Evolutionary conservation across 1,139 yeast species (phyloP).

Genomic region (Kluyveromyces sp.): DNA sequence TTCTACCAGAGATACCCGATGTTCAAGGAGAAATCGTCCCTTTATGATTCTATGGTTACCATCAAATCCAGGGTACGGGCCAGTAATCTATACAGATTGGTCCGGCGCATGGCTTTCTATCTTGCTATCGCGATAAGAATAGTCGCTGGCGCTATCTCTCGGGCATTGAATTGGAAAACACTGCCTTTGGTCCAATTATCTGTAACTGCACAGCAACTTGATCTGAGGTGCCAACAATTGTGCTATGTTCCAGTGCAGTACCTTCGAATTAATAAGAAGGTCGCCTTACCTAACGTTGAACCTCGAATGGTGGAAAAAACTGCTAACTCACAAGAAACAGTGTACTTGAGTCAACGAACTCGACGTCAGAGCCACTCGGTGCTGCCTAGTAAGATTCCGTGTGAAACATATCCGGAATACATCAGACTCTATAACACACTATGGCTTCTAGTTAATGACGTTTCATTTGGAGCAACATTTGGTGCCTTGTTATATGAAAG

Average conservation of each 20-base stretch:
- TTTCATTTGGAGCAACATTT: constrained; percentile 62
- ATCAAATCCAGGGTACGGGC: constrained; percentile 1
- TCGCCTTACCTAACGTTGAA: constrained; percentile 32
- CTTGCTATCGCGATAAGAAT: constrained; percentile 25
- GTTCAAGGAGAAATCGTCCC: constrained; percentile 4
- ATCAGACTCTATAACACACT: constrained; percentile 80
- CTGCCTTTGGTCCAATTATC: constrained; percentile 41
- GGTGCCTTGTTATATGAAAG: constrained; percentile 47
- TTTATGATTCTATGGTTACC: not conserved
- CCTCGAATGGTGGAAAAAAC: constrained; percentile 27
- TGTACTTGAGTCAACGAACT: constrained; percentile 2
- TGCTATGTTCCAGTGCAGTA: constrained; percentile 81
- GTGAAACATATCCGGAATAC: constrained; percentile 54
- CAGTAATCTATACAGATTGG: not conserved
- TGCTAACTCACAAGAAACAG: not conserved
- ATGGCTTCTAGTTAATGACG: constrained; percentile 82
- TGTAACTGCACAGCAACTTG: constrained; percentile 70
- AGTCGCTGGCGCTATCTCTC: constrained; percentile 34
- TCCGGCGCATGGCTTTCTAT: constrained; percentile 11
- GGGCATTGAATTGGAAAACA: constrained; percentile 34
- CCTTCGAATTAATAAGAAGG: constrained; percentile 39
- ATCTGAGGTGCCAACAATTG: constrained; percentile 68
- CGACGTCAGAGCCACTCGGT: not conserved
- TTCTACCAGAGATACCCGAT: constrained; percentile 19
- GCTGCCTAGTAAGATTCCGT: constrained; percentile 18